These are phyloP conservation scores for Acer campestre DNA, from an alignment of 345 rosid genomes.

Conservation along the genomic window DNA sequence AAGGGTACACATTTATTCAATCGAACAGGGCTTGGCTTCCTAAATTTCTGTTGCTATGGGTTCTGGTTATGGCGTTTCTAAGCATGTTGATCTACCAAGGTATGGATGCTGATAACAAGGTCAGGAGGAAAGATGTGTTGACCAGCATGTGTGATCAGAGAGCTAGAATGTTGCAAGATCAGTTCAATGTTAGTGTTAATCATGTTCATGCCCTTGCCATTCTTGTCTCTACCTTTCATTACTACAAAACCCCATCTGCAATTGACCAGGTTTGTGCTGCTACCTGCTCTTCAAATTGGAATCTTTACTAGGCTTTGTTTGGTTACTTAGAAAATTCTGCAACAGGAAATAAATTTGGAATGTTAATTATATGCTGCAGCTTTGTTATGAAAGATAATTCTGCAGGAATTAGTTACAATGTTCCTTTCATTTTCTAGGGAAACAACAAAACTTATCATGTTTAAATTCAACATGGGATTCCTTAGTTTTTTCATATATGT, in stretches of 20 bases:
- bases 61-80: constrained; percentile 44
- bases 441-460: background rate
- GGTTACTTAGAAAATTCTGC: background rate
- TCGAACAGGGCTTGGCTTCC: constrained; percentile 71
- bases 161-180: constrained; percentile 98
- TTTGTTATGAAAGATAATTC: background rate
- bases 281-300: constrained; percentile 2
- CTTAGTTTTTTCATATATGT: background rate
- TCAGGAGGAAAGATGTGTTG: constrained; percentile 74
- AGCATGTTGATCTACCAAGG: constrained; percentile 50
- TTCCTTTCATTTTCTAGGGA: constrained; percentile 2
- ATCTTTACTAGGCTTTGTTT: background rate
- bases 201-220: constrained; percentile 98
- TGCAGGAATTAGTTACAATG: constrained; percentile 6
- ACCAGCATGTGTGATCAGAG: constrained; percentile 94
- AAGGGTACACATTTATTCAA: constrained; percentile 70
- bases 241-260: constrained; percentile 90
- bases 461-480: background rate
- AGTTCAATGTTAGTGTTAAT: constrained; percentile 92
- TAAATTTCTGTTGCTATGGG: constrained; percentile 56
- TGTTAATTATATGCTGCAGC: constrained; percentile 10
- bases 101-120: constrained; percentile 66
- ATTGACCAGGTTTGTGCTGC: constrained; percentile 82
- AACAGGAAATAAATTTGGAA: background rate
- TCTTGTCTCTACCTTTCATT: constrained; percentile 95